phyloP scores from a whole-genome alignment of 139 green algal genomes.

The Picochlorum sp. region DNA sequence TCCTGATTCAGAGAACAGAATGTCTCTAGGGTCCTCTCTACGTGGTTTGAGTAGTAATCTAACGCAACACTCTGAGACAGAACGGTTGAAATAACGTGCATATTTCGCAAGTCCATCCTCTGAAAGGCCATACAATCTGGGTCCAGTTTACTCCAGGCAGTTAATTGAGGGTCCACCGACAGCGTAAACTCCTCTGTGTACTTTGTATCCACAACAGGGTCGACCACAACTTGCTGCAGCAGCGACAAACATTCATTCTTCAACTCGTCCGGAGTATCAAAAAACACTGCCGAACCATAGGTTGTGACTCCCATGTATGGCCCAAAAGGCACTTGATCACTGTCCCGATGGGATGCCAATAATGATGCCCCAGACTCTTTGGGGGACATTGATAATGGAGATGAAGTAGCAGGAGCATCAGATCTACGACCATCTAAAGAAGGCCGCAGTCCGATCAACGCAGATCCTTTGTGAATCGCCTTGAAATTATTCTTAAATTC shows the following conservation, averaged over 20 bases:
- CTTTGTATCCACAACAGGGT: slow-evolving; percentile 18
- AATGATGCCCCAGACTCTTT: too few species aligned
- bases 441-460: slow-evolving; percentile 14
- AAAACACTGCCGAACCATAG: slow-evolving; percentile 53
- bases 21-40: slow-evolving; percentile 40
- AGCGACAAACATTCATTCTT: slow-evolving; percentile 14
- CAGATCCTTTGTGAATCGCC: slow-evolving; percentile 25
- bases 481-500: slow-evolving; percentile 21
- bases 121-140: slow-evolving; percentile 32
- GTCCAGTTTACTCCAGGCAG: slow-evolving; percentile 10
- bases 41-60: slow-evolving; percentile 46
- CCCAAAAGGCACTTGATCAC: slow-evolving; percentile 29
- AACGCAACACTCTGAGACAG: slow-evolving; percentile 52
- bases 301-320: slow-evolving; percentile 43
- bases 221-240: slow-evolving; percentile 7
- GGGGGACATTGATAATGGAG: too few species aligned
- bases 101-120: slow-evolving; percentile 38
- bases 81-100: slow-evolving; percentile 44
- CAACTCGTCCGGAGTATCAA: slow-evolving; percentile 28
- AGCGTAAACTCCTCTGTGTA: slow-evolving; percentile 41
- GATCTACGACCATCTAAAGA: background rate
- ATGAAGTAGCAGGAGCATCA: too few species aligned
- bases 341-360: background rate
- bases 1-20: slow-evolving; percentile 50
- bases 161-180: slow-evolving; percentile 15